Evolutionary conservation across 169 alveolate genomes (phyloP).

Genomic region (Eimeria brunetti): DNA sequence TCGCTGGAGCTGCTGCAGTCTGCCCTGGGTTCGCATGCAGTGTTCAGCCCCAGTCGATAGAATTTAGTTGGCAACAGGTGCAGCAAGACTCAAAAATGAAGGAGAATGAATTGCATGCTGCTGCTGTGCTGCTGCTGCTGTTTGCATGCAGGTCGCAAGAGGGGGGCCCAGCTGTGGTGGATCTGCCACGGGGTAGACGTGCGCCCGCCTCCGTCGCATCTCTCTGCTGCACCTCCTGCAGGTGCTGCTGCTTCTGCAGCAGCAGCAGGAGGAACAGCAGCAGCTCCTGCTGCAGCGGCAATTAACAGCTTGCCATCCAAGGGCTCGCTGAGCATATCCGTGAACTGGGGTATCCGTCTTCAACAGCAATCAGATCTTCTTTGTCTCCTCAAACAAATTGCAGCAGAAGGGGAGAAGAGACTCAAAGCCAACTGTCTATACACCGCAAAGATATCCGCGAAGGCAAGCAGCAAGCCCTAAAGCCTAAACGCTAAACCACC

Average conservation of each 20-base stretch:
- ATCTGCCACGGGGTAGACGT: conserved; percentile 75
- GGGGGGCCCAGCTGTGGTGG: conserved; percentile 75
- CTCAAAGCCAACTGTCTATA: conserved; percentile 1
- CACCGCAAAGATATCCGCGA: conserved; percentile 27
- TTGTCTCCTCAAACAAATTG: conserved; percentile 64
- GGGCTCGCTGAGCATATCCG: conserved; percentile 51
- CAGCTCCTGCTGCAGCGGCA: not conserved
- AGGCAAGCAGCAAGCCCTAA: conserved; percentile 29
- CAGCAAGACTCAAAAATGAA: not conserved
- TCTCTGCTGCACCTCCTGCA: not conserved
- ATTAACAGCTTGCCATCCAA: not conserved
- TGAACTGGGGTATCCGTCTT: conserved; percentile 81
- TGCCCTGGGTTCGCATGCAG: conserved; percentile 39
- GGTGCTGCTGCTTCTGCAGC: not conserved
- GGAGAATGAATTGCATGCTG: not conserved
- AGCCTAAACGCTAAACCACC: not conserved
- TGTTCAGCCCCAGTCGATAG: not conserved
- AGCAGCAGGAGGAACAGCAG: not conserved
- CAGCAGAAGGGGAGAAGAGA: conserved; percentile 69
- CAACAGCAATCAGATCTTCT: conserved; percentile 2
- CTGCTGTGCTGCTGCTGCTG: conserved; percentile 44
- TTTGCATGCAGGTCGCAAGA: conserved; percentile 51
- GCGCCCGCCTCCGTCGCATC: conserved; percentile 62
- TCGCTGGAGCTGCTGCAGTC: conserved; percentile 55
- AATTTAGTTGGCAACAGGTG: not conserved